These are phyloP conservation scores for Geoglossum glabrum DNA, from an alignment of 495 filamentous ascomycete genomes.

Conservation along the genomic window DNA sequence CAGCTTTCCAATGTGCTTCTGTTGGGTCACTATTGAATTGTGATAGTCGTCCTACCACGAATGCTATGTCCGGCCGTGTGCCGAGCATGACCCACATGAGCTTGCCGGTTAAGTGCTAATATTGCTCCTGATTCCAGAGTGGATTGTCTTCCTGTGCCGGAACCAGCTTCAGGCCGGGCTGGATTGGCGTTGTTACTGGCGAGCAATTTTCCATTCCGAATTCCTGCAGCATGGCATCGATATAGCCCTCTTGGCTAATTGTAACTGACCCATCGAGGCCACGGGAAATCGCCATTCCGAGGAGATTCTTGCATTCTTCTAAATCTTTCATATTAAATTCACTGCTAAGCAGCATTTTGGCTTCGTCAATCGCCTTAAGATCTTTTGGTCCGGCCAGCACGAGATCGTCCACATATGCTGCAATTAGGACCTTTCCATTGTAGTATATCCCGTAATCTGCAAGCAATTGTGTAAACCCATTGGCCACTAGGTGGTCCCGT, in stretches of 20 bases:
- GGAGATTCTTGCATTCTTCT: not conserved
- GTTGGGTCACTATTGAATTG: not conserved
- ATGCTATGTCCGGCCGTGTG: not conserved
- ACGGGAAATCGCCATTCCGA: not conserved
- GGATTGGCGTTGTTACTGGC: not conserved
- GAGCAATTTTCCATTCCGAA: not conserved
- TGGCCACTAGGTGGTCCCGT: constrained; percentile 4
- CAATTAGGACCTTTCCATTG: constrained; percentile 5
- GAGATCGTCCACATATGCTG: constrained; percentile 10
- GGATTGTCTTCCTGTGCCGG: not conserved
- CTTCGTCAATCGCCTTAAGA: not conserved
- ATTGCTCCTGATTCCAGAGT: not conserved
- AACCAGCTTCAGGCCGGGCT: not conserved
- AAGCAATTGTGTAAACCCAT: constrained; percentile 4
- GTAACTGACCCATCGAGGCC: not conserved
- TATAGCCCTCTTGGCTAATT: constrained; percentile 1
- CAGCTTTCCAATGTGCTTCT: not conserved
- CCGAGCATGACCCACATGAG: not conserved
- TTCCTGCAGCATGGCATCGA: not conserved
- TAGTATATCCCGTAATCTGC: constrained; percentile 6
- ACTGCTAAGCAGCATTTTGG: not conserved
- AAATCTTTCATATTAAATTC: constrained; percentile 2
- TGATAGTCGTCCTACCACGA: not conserved
- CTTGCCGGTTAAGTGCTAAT: not conserved
- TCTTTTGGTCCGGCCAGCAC: constrained; percentile 5